Base-by-base conservation (phyloP, 768 basidiomycete species). In the Royoungia palumana region DNA sequence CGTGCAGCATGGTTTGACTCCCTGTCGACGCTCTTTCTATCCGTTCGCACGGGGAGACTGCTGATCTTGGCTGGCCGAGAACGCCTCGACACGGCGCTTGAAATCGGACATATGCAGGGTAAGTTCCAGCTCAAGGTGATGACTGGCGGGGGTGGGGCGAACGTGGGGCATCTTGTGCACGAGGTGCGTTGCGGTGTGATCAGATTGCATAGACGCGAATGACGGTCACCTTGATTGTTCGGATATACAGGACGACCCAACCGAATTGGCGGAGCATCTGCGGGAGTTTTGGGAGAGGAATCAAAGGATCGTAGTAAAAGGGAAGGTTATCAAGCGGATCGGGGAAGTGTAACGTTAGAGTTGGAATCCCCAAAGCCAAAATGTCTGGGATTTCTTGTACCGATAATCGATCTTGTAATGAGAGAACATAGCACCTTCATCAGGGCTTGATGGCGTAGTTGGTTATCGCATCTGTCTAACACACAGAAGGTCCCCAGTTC, bases 91-190 rank as follows among this genome's bases (percentile, higher is more conserved):
- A 87, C 82, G 57, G 84, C 91, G 56, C 76, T 99, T 39, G 96
- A 95, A 87, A 93, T 98, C 42, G 96, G 88, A 1, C 92, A 94
- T 63, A 94, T 95, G 92, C 91, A 86, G 65, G 90, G 86, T 60
- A 97, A 96, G 66, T 99, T 97, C 69, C 95, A 97, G 69, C 77
- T 97, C 65, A 85, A 79, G 20, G 92, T 99, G 32, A 78, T 95
- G 51, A 41, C 11, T 3, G 56, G 57, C 1, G 79, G 82, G 9
- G 82, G 84, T 28, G 51, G 56, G n/a, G 13, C 47, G 7, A 16
- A 36, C 16, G 90, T 91, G 1, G 95, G 96, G 0, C 96, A 99
- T 62, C 89, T 96, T 73, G 64, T 99, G 20, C 95, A 98, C 39
- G 95, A 97, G 77, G 93, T 92, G 46, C 19, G 8, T 17, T 10